Conservation (phyloP, 169 alveolate genomes). For the Toxoplasma gondii region DNA sequence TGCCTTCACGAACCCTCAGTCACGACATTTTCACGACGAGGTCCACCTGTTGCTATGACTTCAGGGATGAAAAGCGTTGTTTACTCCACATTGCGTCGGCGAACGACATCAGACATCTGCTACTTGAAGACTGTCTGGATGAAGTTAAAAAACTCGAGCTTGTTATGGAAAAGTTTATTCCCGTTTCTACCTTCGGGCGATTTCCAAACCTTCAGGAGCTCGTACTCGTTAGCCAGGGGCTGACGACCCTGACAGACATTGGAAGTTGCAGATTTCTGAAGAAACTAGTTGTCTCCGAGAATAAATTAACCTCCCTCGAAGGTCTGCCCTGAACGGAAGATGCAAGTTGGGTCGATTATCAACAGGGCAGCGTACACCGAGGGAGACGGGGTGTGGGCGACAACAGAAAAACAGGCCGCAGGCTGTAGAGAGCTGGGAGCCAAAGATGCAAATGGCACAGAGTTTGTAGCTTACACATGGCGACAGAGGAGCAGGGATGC, state of each 20-base stretch:
- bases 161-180: background rate
- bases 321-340: background rate
- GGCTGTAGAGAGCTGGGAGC: too few species aligned
- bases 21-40: too few species aligned
- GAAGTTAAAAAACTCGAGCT: background rate
- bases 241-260: background rate
- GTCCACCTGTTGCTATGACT: too few species aligned
- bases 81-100: background rate
- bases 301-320: background rate
- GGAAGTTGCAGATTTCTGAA: background rate
- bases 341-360: background rate
- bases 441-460: too few species aligned
- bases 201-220: constrained; percentile 16
- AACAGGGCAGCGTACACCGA: too few species aligned
- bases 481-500: too few species aligned
- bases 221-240: constrained; percentile 21
- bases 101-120: background rate
- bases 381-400: too few species aligned
- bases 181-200: background rate
- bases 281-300: constrained; percentile 5
- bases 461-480: too few species aligned
- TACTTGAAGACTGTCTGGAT: background rate
- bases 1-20: too few species aligned
- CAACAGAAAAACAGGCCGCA: too few species aligned
- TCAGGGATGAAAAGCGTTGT: constrained; percentile 15